Evolutionary conservation across 139 green algal genomes (phyloP), one percentile per base, ranked within the genome.

Genomic region (Zygnema circumcarinatum): DNA sequence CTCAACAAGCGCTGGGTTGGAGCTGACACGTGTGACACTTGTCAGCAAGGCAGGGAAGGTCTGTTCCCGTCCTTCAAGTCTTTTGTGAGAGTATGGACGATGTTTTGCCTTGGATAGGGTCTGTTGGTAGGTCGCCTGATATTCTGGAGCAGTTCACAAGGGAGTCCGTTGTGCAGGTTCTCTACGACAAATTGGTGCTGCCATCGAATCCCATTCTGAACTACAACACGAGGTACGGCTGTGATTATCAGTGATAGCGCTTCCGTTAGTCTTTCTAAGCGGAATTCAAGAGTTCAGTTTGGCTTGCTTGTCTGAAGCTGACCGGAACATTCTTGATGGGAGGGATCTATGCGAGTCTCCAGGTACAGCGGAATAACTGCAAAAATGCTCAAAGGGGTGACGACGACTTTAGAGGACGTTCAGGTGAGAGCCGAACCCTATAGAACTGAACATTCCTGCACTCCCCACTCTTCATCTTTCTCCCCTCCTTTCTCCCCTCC

Each of bases 141-240:
- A n/a, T n/a, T n/a, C n/a, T n/a, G n/a, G n/a, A n/a, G n/a, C n/a
- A n/a, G n/a, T n/a, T n/a, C n/a, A n/a, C n/a, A n/a, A n/a, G n/a
- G n/a, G n/a, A n/a, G n/a, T n/a, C n/a, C n/a, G 52, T 1, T 1
- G 2, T 33, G 29, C 81, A 89, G 87, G 90, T 95, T 67, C 73
- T 98, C 74, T 76, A 96, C 40, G 96, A 98, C 53, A 91, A 95
- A 87, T 92, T 98, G 79, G 94, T 97, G 52, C 40, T 94, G 88
- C 96, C 96, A 11, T 31, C 91, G n/a, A 94, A 93, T 33, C 87
- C 93, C 38, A 97, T 98, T 80, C 92, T 87, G 0, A 93, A 98
- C 89, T 97, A 98, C 91, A 95, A 96, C 93, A 98, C 96, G 0
- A 90, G 90, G 21, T 98, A 92, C 33, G 75, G 20, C 75, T 72